Percentiles rank a stretch among this genome's conserved stretches.
Evolutionary conservation across 345 rosid genomes (phyloP).

Genomic region (Salix purpurea): DNA sequence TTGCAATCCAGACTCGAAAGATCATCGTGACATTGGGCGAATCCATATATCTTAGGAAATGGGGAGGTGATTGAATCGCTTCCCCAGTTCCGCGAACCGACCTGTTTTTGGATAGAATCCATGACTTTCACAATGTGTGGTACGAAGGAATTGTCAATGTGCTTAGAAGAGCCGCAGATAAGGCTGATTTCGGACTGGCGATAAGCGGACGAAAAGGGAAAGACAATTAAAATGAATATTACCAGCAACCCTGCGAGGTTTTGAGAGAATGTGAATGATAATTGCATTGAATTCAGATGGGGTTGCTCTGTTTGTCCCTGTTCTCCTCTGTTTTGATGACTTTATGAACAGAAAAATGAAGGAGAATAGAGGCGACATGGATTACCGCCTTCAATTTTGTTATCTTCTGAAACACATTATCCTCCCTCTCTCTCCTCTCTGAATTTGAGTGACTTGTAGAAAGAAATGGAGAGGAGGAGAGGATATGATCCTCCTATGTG

Average conservation of each 20-base stretch:
- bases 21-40: slow-evolving; percentile 47
- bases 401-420: background rate
- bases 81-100: slow-evolving; percentile 8
- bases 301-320: background rate
- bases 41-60: slow-evolving; percentile 28
- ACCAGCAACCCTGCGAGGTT: slow-evolving; percentile 3
- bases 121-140: slow-evolving; percentile 16
- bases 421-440: background rate
- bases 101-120: slow-evolving; percentile 7
- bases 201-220: background rate
- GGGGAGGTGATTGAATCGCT: slow-evolving; percentile 11
- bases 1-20: slow-evolving; percentile 39
- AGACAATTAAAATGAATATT: background rate
- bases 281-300: slow-evolving; percentile 27
- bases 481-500: background rate
- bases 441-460: background rate
- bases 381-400: background rate
- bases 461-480: slow-evolving; percentile 2
- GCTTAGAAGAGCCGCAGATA: slow-evolving; percentile 5
- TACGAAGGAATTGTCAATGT: background rate
- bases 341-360: background rate
- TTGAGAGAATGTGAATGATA: slow-evolving; percentile 9
- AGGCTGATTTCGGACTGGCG: slow-evolving; percentile 3
- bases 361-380: slow-evolving; percentile 5
- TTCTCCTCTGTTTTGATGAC: background rate